Conservation (phyloP, 371 early-diverging fungal species). For the Rhizopus sp. region DNA sequence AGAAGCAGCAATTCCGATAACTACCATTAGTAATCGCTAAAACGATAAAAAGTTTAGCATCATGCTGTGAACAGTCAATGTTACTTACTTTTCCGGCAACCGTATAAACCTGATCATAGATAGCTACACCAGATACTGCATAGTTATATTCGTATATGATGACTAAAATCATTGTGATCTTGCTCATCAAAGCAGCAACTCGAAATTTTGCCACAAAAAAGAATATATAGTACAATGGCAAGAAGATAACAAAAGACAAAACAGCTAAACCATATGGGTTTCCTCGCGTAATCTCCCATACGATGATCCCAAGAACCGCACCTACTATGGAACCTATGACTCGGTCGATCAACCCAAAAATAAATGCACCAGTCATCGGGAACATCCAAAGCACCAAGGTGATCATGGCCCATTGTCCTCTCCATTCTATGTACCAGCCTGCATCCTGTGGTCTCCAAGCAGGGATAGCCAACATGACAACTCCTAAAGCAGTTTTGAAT, state of each 20-base stretch:
- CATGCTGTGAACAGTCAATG: background rate
- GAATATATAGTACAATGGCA: constrained; percentile 35
- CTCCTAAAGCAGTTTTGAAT: constrained; percentile 41
- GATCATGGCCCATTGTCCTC: constrained; percentile 50
- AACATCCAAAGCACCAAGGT: constrained; percentile 44
- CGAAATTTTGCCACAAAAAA: constrained; percentile 28
- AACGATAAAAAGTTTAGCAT: constrained; percentile 6
- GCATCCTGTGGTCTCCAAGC: constrained; percentile 28
- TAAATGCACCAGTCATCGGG: constrained; percentile 40
- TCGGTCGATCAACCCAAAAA: constrained; percentile 34
- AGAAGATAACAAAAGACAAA: constrained; percentile 28
- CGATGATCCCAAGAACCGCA: constrained; percentile 35
- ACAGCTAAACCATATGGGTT: constrained; percentile 43
- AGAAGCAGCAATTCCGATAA: constrained; percentile 39
- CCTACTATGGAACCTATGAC: constrained; percentile 39
- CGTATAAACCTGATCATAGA: constrained; percentile 32
- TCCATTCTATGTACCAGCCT: constrained; percentile 40
- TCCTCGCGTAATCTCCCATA: constrained; percentile 48
- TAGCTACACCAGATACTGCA: background rate
- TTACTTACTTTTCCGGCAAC: constrained; percentile 46
- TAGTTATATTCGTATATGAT: constrained; percentile 36
- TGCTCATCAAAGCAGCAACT: constrained; percentile 30
- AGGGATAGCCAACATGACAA: constrained; percentile 38
- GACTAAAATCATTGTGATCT: constrained; percentile 35
- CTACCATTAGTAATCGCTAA: constrained; percentile 39